Conservation (phyloP, 345 rosid genomes). For the Moricandia arvensis region DNA sequence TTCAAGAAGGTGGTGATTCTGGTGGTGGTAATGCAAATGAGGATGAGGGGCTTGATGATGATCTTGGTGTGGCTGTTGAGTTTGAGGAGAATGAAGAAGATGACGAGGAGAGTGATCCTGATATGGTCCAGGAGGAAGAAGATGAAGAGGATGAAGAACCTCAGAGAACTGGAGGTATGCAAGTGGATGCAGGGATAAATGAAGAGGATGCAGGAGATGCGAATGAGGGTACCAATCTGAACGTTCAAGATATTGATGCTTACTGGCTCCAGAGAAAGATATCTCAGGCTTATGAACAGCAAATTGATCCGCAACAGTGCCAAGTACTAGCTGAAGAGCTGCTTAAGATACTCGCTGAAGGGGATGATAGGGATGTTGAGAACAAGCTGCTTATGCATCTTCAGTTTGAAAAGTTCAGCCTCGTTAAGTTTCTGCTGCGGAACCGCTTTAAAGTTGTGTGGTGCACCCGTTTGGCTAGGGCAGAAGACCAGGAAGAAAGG, state of each 20-base stretch:
- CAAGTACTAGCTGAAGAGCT: constrained; percentile 84
- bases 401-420: constrained; percentile 61
- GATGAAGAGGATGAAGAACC: constrained; percentile 69
- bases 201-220: constrained; percentile 56
- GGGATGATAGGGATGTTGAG: constrained; percentile 79
- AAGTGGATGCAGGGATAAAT: constrained; percentile 62
- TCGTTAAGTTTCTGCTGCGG: constrained; percentile 57
- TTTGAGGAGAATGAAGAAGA: constrained; percentile 56
- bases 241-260: constrained; percentile 89
- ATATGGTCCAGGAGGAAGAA: constrained; percentile 73
- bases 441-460: constrained; percentile 80
- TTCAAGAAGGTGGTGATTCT: constrained; percentile 55
- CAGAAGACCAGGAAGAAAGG: constrained; percentile 72
- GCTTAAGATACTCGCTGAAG: constrained; percentile 74
- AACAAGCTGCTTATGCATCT: constrained; percentile 55
- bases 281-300: constrained; percentile 65
- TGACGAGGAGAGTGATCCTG: constrained; percentile 77
- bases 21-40: constrained; percentile 47
- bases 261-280: constrained; percentile 95
- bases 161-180: constrained; percentile 51
- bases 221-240: constrained; percentile 48
- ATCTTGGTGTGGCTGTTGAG: constrained; percentile 82
- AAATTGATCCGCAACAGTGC: constrained; percentile 82
- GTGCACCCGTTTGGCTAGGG: constrained; percentile 91
- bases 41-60: constrained; percentile 67